Base-by-base conservation (phyloP, 83 land plant genomes). In the Picea engelmannii region DNA sequence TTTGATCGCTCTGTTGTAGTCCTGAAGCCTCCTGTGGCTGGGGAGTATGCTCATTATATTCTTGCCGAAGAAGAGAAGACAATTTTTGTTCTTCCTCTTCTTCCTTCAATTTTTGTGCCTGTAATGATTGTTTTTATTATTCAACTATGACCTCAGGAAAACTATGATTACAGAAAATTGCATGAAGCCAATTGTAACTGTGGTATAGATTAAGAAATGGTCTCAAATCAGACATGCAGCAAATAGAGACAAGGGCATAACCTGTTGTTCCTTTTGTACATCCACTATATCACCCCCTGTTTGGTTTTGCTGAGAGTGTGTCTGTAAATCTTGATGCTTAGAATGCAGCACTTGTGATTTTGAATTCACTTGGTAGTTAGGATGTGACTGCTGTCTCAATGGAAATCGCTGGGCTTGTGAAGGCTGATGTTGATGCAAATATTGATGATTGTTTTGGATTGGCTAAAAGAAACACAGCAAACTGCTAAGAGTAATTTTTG, bases 261-360 rank as follows among this genome's bases (percentile, higher is more conserved):
- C 79, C 79, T 77, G 38, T 23, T 77, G 79, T 25, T 77, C 79
- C 52, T 77, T 77, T 52, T 77, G 79, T 23, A 77, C 24, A 77
- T 77, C 79, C 61, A 55, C 79, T 16, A 77, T 77, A 59, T 77
- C 79, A 59, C 40, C n/a, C 40, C 40, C 62, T 12, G 79, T 9
- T 3, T 58, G 79, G 5, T 59, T 52, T 49, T 58, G 79, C n/a
- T 77, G 79, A 55, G 62, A 12, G 4, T 27, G 63, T 25, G 38
- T 55, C 42, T 77, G 79, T 25, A 77, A 27, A 77, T 77, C 79
- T 59, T 77, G 79, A 55, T 77, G 61, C 79, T 77, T 77, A 27
- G 79, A 25, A 77, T 77, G 79, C 40, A 59, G 20, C 63, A 25
- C 79, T 77, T 77, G 79, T 58, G 63, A 55, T 58, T 77, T 77